A percentile compares a stretch with the other conserved stretches of the same genome.
Conservation (phyloP, 208 protist genomes). For the Trichomonas gallinae region DNA sequence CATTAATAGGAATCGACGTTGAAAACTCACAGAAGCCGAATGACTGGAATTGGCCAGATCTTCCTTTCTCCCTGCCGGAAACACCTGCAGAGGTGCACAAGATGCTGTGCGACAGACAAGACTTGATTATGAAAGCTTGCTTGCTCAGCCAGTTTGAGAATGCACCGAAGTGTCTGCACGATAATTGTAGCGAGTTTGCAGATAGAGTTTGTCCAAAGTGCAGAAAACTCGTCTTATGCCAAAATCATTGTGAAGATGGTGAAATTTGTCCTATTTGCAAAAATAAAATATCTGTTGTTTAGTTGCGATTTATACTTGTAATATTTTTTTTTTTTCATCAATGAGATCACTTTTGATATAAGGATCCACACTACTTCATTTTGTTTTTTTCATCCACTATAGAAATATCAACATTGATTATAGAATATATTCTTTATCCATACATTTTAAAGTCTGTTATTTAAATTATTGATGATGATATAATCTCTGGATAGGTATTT, state of each 20-base stretch:
- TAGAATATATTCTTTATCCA: no score
- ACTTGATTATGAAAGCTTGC: background rate
- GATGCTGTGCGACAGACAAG: background rate
- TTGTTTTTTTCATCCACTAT: background rate
- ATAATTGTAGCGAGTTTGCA: background rate
- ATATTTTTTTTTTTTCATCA: background rate
- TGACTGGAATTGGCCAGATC: background rate
- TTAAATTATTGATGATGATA: no score
- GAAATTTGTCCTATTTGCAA: background rate
- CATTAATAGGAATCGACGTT: background rate
- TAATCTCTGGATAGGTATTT: no score
- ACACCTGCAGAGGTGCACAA: background rate
- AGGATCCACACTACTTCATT: background rate
- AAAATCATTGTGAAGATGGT: background rate
- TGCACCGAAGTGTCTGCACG: background rate
- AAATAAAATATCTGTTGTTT: background rate
- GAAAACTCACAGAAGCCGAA: background rate
- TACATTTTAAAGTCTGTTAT: no score
- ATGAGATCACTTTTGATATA: background rate
- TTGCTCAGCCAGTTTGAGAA: background rate
- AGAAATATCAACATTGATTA: no score
- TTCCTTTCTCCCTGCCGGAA: background rate
- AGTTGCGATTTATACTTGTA: background rate
- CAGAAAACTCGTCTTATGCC: background rate
- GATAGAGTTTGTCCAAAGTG: background rate